These are phyloP conservation scores for Polyporus tsugae DNA, from an alignment of 1,284 basidiomycete genomes.

Conservation along the genomic window DNA sequence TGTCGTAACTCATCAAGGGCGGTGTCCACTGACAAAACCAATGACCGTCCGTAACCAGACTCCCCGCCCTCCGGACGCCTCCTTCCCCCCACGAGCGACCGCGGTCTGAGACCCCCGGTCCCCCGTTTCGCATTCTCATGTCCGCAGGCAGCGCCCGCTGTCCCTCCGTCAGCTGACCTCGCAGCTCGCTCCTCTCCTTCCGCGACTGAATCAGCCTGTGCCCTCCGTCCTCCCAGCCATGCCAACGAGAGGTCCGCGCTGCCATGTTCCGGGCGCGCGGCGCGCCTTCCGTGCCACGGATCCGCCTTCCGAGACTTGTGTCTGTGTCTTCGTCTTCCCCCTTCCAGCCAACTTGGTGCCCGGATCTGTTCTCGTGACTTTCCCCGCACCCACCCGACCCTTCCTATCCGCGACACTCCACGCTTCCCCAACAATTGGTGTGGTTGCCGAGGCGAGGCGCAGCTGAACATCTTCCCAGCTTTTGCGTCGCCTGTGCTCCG, in stretches of 20 bases:
- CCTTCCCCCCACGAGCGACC: constrained; percentile 18
- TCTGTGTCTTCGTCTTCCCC: background rate
- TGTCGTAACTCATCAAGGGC: constrained; percentile 24
- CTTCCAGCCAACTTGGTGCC: background rate
- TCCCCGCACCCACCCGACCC: constrained; percentile 7
- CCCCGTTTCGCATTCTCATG: constrained; percentile 33
- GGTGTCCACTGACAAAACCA: constrained; percentile 21
- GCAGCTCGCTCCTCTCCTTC: constrained; percentile 2
- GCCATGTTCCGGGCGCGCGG: constrained; percentile 12
- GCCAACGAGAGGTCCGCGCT: constrained; percentile 6
- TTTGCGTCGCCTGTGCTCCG: background rate
- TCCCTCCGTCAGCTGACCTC: constrained; percentile 30
- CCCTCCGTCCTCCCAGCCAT: constrained; percentile 12
- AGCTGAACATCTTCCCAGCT: background rate
- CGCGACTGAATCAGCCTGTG: background rate
- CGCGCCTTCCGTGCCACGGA: constrained; percentile 3
- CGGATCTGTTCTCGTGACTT: constrained; percentile 7
- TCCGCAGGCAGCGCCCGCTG: constrained; percentile 21
- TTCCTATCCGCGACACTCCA: constrained; percentile 6
- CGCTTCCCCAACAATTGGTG: constrained; percentile 1
- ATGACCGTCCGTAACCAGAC: constrained; percentile 17
- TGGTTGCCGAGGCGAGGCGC: background rate
- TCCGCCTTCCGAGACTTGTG: background rate
- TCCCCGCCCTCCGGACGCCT: constrained; percentile 20
- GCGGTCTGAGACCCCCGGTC: background rate